Evolutionary conservation across 2,329 filamentous ascomycete species (phyloP), one percentile per base, ranked within the genome.

Genomic region (Paraconiothyrium brasiliense): DNA sequence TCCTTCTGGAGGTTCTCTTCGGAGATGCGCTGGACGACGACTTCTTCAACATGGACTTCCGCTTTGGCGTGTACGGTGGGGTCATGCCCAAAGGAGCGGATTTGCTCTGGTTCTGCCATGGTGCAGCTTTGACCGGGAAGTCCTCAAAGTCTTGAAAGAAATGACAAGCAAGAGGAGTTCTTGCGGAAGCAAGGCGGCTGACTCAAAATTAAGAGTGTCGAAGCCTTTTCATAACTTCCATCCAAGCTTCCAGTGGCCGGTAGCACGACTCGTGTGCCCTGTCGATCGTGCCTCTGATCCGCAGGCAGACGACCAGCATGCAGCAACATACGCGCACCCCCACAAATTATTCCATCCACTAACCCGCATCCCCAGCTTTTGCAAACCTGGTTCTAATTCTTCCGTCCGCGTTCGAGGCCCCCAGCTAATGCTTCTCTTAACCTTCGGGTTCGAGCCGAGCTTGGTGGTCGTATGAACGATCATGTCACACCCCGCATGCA

Each of bases 1-100:
- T 83, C 71, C 9, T 69, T 73, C 61, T 78, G 78, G 16, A 84
- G 61, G 62, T 84, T 80, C 11, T 84, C 82, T 34, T 84, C 82
- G 0, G 81, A 81, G 32, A 84, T 76, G 16, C 80, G 77, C 20
- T 80, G 80, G 34, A 83, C 78, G 27, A 77, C 78, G 3, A 83
- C 74, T 64, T 84, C 82, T 57, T 84, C 82, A 4, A 82, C 71
- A 59, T 80, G 73, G 24, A 66, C 59, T 10, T 56, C 59, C 20
- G 59, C 58, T 35, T 67, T 67, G 27, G 64, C 61, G n/a, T 61
- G 46, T 22, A 52, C 20, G 32, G 49, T 13, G 20, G 49, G 49
- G 32, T 52, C 35, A 9, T 52, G 49, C 16, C 49, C 49, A 7
- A 52, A 52, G 11, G 49, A 52, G n/a, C 49, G 49, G n/a, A 52